Conservation (phyloP, 164 flowering plant genomes). For the Cinnamomum chago region DNA sequence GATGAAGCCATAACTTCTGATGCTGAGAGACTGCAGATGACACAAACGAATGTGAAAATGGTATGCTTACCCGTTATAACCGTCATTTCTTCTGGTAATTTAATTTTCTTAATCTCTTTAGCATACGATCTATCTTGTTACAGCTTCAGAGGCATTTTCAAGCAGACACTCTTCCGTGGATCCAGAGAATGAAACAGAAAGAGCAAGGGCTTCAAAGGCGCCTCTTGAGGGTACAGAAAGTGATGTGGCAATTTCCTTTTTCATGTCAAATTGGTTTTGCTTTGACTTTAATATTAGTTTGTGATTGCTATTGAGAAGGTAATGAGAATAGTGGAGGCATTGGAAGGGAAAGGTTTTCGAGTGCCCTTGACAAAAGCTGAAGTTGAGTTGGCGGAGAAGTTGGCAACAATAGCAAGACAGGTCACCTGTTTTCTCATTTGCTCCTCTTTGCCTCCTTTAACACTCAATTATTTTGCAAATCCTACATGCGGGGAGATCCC, state of each 20-base stretch:
- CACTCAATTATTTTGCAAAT: neutral
- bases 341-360: constrained; percentile 86
- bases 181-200: constrained; percentile 78
- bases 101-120: neutral
- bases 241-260: neutral
- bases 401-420: constrained; percentile 80
- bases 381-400: constrained; percentile 88
- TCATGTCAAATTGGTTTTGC: neutral
- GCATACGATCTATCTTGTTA: constrained; percentile 2
- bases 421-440: constrained; percentile 25
- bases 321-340: constrained; percentile 90
- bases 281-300: neutral
- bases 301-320: constrained; percentile 28
- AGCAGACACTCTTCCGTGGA: constrained; percentile 89
- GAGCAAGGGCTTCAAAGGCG: constrained; percentile 95
- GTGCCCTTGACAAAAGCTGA: constrained; percentile 83
- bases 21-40: constrained; percentile 75
- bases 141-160: constrained; percentile 97
- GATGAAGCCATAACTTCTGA: constrained; percentile 93
- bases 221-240: constrained; percentile 62
- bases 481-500: neutral
- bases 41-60: constrained; percentile 90
- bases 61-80: constrained; percentile 21
- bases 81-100: constrained; percentile 4
- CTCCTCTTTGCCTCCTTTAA: neutral